Percentiles rank a stretch among this genome's conserved stretches.
Evolutionary conservation across 2,329 filamentous ascomycete species (phyloP).

Genomic region (Lachnellula cervina): DNA sequence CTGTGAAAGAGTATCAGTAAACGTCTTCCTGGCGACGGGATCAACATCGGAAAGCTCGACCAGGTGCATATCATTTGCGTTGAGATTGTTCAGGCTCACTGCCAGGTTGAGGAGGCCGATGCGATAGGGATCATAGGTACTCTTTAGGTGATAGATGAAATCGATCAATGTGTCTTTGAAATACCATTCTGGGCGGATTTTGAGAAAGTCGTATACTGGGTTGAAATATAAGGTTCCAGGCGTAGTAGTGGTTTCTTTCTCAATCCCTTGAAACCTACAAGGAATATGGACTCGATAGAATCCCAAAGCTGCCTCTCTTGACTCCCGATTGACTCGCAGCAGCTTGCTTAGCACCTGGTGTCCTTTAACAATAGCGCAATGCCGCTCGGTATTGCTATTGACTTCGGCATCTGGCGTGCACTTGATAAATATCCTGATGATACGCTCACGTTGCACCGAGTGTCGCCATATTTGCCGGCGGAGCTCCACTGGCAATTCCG

Average conservation of each 20-base stretch:
- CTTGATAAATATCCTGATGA: not conserved
- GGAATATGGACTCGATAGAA: slow-evolving; percentile 6
- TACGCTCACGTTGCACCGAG: not conserved
- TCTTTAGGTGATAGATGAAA: slow-evolving; percentile 1
- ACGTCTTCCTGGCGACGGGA: not conserved
- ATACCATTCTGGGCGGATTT: not conserved
- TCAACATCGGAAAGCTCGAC: not conserved
- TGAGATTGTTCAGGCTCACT: not conserved
- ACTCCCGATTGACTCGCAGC: not conserved
- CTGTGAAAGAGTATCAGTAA: not conserved
- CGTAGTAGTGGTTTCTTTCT: not conserved
- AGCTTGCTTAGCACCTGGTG: not conserved
- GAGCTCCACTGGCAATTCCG: not conserved
- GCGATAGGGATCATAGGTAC: not conserved
- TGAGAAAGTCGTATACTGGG: slow-evolving; percentile 3
- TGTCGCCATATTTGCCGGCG: not conserved
- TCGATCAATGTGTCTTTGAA: not conserved
- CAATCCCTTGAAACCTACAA: not conserved
- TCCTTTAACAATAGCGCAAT: not conserved
- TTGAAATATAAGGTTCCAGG: slow-evolving; percentile 1
- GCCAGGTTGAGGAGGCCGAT: slow-evolving; percentile 3
- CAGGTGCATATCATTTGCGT: not conserved
- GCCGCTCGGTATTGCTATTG: not conserved
- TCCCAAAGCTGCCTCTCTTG: slow-evolving; percentile 1
- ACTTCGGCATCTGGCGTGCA: not conserved